These are phyloP conservation scores for Fraxinus quadrangulata DNA, from an alignment of 257 asterid genomes.

Conservation along the genomic window DNA sequence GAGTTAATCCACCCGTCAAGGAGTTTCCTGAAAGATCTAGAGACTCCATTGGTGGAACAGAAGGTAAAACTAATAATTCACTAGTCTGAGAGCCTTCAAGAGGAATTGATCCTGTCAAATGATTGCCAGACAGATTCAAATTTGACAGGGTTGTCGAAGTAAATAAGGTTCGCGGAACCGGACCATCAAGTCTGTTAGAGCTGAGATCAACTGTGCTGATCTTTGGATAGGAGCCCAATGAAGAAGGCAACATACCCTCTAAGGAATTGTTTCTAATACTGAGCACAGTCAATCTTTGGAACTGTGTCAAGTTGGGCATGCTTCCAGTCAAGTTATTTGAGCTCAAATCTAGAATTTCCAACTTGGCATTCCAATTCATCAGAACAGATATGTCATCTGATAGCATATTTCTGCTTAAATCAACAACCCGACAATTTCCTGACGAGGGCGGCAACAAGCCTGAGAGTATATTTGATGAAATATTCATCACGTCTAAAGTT, in stretches of 20 bases:
- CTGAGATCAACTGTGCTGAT: constrained; percentile 66
- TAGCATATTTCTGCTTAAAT: constrained; percentile 69
- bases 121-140: constrained; percentile 76
- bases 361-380: constrained; percentile 53
- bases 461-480: constrained; percentile 70
- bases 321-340: constrained; percentile 71
- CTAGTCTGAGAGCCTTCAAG: constrained; percentile 54
- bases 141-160: constrained; percentile 53
- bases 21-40: constrained; percentile 78
- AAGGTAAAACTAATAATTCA: constrained; percentile 61
- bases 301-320: constrained; percentile 62
- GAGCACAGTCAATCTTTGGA: constrained; percentile 53
- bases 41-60: constrained; percentile 66
- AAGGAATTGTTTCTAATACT: constrained; percentile 66
- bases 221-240: constrained; percentile 47
- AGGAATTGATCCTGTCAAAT: constrained; percentile 70
- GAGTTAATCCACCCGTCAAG: constrained; percentile 62
- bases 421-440: constrained; percentile 65
- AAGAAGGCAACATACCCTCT: constrained; percentile 55
- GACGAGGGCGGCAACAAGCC: constrained; percentile 67
- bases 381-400: constrained; percentile 54
- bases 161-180: constrained; percentile 60
- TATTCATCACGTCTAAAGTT: constrained; percentile 62
- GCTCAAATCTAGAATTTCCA: constrained; percentile 75
- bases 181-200: constrained; percentile 68